Base-by-base conservation (phyloP, 176 grass and related monocot species). In the Pontederia crassipes region DNA sequence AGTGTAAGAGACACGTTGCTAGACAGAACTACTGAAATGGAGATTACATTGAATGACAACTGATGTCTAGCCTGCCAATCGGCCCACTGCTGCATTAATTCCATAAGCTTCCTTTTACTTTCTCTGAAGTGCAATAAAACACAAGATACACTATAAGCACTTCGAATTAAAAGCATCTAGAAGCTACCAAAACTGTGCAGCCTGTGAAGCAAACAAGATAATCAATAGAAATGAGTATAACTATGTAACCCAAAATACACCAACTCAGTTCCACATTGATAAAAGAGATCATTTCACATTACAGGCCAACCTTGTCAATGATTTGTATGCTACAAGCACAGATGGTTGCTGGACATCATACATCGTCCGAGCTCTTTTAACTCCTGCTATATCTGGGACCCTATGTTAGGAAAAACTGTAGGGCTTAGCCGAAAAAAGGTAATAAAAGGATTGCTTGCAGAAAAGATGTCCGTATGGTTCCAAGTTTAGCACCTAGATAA, bases 71-170 rank as follows among this genome's bases (percentile, higher is more conserved):
- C 72, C 62, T 98, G 76, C 93, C 93, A 98, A 52, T 98, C 64
- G 10, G 84, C 88, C 93, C 93, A 98, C 15, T 85, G 74, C 46
- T 85, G 81, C 93, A 98, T 88, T 27, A 88, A 28, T 71, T 83
- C 87, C 76, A 83, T 72, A 20, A 98, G 81, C 46, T 85, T 98
- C 57, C 74, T 81, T 80, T 83, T 92, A 74, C 84, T 92, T 83
- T 92, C 84, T 76, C 93, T 98, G 46, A 24, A 67, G 48, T 48
- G 66, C 72, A 69, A 12, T 46, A 46, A 26, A 75, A 48, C 12
- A 72, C 66, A 80, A 35, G 59, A 61, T 17, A 4, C 7, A 57
- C 9, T 45, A 13, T 49, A 75, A 60, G 53, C 15, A 45, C 40
- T 69, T 35, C 11, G 5, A 59, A 61, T 59, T 47, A 9, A 59